Percentiles rank a stretch among this genome's conserved stretches.
Conservation (phyloP, 1,284 basidiomycete species). For the Violaceomyces palustris region DNA sequence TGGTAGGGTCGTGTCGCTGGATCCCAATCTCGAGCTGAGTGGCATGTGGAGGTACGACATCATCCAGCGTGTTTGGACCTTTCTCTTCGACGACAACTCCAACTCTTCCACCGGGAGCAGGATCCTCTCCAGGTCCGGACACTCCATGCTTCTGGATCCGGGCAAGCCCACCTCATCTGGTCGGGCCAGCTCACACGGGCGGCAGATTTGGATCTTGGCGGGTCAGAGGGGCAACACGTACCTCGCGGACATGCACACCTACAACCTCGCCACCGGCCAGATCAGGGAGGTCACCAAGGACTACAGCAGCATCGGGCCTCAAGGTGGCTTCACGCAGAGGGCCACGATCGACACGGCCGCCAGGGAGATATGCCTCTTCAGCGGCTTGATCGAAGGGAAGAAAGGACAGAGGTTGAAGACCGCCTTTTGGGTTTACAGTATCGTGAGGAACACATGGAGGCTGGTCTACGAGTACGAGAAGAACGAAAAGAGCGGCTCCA, state of each 20-base stretch:
- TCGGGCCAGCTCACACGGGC: conserved; percentile 22
- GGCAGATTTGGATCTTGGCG: conserved; percentile 48
- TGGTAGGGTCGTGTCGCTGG: conserved; percentile 65
- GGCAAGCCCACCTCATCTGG: conserved; percentile 18
- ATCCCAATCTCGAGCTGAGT: conserved; percentile 38
- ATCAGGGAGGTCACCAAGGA: conserved; percentile 32
- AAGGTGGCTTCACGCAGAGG: conserved; percentile 50
- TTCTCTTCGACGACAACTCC: conserved; percentile 45
- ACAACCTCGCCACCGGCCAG: conserved; percentile 33
- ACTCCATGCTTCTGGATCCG: conserved; percentile 51
- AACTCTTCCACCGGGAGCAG: conserved; percentile 25
- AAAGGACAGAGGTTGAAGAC: conserved; percentile 25
- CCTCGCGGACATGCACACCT: conserved; percentile 50
- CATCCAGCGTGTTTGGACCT: conserved; percentile 39
- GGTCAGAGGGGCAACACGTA: conserved; percentile 48
- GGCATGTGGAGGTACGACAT: conserved; percentile 53
- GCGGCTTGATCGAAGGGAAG: conserved; percentile 35
- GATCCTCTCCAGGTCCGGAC: conserved; percentile 42
- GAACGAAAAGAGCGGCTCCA: too few species aligned
- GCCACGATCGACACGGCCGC: conserved; percentile 42
- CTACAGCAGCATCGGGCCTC: conserved; percentile 38
- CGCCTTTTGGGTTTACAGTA: conserved; percentile 44
- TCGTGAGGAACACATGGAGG: conserved; percentile 30
- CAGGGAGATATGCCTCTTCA: conserved; percentile 48
- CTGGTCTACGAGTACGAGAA: conserved; percentile 35